These are phyloP conservation scores for Zygosaccharomyces pseudobailii DNA, from an alignment of 1,139 yeast genomes.

Conservation along the genomic window DNA sequence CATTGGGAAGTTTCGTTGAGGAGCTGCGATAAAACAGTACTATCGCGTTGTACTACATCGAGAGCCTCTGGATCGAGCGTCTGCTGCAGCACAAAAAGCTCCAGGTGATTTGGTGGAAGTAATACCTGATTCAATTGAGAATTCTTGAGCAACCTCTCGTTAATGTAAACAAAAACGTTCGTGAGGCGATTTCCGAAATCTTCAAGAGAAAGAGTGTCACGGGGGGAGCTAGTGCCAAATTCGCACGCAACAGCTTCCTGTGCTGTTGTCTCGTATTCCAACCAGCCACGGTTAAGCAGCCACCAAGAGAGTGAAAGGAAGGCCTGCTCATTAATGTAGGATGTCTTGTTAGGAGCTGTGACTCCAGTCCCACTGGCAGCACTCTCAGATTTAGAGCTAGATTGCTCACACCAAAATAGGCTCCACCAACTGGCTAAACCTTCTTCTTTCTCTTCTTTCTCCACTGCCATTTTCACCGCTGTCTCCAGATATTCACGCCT, in stretches of 20 bases:
- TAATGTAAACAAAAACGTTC: conserved; percentile 40
- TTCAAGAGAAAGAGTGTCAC: conserved; percentile 59
- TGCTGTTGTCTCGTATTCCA: conserved; percentile 49
- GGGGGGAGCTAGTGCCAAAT: conserved; percentile 63
- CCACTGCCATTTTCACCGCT: conserved; percentile 60
- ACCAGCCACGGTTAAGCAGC: conserved; percentile 86
- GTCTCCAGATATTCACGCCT: conserved; percentile 79
- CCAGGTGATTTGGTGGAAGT: conserved; percentile 33
- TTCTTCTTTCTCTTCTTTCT: conserved; percentile 33
- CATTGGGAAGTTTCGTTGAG: conserved; percentile 48
- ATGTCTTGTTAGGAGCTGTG: conserved; percentile 21
- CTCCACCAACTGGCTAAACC: conserved; percentile 23
- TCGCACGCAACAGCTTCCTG: conserved; percentile 55
- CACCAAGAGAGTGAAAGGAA: conserved; percentile 91
- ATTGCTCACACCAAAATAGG: conserved; percentile 23
- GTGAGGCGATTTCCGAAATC: conserved; percentile 46
- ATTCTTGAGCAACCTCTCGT: conserved; percentile 33
- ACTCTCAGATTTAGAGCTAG: conserved; percentile 15
- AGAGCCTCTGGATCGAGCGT: conserved; percentile 37
- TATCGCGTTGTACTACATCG: conserved; percentile 26
- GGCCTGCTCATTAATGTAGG: conserved; percentile 59
- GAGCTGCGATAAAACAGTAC: conserved; percentile 26
- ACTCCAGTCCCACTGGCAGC: conserved; percentile 9
- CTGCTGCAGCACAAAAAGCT: conserved; percentile 39
- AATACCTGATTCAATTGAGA: conserved; percentile 19